These are phyloP conservation scores for Penicillium sp. DNA, from an alignment of 2,329 filamentous ascomycete species.

Conservation along the genomic window DNA sequence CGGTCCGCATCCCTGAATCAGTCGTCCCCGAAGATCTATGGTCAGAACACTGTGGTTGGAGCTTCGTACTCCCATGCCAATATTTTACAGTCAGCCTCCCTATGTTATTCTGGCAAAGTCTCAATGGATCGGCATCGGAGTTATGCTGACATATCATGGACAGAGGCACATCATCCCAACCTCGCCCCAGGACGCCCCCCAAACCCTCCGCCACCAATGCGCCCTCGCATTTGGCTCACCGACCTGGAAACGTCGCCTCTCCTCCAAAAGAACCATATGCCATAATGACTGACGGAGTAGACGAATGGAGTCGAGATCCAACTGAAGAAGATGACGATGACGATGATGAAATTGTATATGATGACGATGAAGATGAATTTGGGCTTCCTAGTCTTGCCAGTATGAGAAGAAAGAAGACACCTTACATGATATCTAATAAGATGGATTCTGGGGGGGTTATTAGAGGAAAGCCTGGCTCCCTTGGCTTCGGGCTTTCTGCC, in stretches of 20 bases:
- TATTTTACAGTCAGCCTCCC: slow-evolving; percentile 69
- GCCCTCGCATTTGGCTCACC: slow-evolving; percentile 52
- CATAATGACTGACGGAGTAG: slow-evolving; percentile 76
- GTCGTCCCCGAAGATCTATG: slow-evolving; percentile 58
- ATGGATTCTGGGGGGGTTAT: slow-evolving; percentile 44
- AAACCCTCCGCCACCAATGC: slow-evolving; percentile 56
- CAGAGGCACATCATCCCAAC: slow-evolving; percentile 17
- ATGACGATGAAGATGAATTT: slow-evolving; percentile 93
- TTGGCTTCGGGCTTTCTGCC: slow-evolving; percentile 36
- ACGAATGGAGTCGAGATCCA: slow-evolving; percentile 67
- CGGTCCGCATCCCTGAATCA: slow-evolving; percentile 54
- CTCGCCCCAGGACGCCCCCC: slow-evolving; percentile 73
- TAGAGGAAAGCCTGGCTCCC: slow-evolving; percentile 23
- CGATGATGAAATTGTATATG: slow-evolving; percentile 72
- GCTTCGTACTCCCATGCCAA: slow-evolving; percentile 96
- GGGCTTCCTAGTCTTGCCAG: slow-evolving; percentile 88
- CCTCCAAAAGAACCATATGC: slow-evolving; percentile 73
- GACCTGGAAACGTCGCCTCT: slow-evolving; percentile 35
- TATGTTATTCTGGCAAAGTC: slow-evolving; percentile 23
- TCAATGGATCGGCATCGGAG: slow-evolving; percentile 51
- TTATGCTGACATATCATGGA: slow-evolving; percentile 16
- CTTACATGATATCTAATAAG: slow-evolving; percentile 34
- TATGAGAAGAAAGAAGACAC: slow-evolving; percentile 70
- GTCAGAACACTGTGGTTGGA: slow-evolving; percentile 76
- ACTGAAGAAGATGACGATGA: slow-evolving; percentile 60